A percentile compares a stretch with the other conserved stretches of the same genome.
Conservation (phyloP, 768 basidiomycete genomes). For the Hebeloma cylindrosporum region DNA sequence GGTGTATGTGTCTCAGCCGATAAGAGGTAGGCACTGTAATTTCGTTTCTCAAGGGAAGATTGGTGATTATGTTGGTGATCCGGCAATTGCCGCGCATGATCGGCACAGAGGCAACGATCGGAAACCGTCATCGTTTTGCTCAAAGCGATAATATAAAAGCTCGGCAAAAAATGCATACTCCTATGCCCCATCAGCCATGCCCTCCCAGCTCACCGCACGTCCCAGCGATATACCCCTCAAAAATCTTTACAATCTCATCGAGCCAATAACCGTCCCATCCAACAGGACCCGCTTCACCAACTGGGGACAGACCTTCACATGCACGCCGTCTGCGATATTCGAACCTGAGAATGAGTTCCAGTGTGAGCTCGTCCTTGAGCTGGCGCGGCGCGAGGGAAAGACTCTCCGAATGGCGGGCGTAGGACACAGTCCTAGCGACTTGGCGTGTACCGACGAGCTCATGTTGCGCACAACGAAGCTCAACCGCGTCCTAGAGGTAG, state of each 20-base stretch:
- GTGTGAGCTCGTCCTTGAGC: slow-evolving; percentile 74
- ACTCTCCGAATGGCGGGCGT: slow-evolving; percentile 82
- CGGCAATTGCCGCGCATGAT: too few relatives aligned
- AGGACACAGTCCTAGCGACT: slow-evolving; percentile 92
- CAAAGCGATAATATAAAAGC: slow-evolving; percentile 36
- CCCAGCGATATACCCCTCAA: slow-evolving; percentile 42
- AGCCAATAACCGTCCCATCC: slow-evolving; percentile 52
- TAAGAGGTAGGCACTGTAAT: too few relatives aligned
- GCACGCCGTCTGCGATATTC: slow-evolving; percentile 69
- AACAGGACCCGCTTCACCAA: slow-evolving; percentile 61
- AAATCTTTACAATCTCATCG: slow-evolving; percentile 52
- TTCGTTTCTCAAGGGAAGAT: too few relatives aligned
- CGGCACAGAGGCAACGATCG: too few relatives aligned
- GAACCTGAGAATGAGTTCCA: slow-evolving; percentile 69
- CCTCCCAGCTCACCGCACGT: slow-evolving; percentile 32
- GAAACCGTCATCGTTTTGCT: slow-evolving; percentile 9
- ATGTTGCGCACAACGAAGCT: slow-evolving; percentile 81
- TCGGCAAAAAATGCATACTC: slow-evolving; percentile 25
- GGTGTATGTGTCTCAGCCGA: too few relatives aligned
- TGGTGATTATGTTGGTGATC: too few relatives aligned
- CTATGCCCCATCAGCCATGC: slow-evolving; percentile 31
- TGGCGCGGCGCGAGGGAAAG: slow-evolving; percentile 71
- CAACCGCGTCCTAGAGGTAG: slow-evolving; percentile 74
- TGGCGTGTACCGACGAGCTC: slow-evolving; percentile 86
- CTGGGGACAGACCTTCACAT: slow-evolving; percentile 84